Percentiles rank a stretch among this genome's conserved stretches.
Conservation (phyloP, 306 rosid genomes). For the Canavalia ensiformis region DNA sequence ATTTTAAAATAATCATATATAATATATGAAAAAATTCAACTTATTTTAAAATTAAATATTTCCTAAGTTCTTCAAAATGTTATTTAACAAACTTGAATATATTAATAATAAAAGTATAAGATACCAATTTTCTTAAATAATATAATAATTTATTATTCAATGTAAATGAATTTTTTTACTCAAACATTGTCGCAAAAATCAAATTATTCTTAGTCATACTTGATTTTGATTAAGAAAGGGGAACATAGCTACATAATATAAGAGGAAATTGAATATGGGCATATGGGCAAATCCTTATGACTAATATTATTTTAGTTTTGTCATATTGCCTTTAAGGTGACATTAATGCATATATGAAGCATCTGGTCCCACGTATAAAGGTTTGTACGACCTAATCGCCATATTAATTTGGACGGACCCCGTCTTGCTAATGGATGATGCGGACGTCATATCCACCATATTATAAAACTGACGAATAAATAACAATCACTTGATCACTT, state of each 20-base stretch:
- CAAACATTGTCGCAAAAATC: too few relatives aligned
- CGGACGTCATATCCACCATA: constrained; percentile 23
- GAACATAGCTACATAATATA: background rate
- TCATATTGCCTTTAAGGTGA: background rate
- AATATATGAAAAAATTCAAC: too few relatives aligned
- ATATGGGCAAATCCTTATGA: too few relatives aligned
- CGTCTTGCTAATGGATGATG: constrained; percentile 10
- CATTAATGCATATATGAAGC: constrained; percentile 17
- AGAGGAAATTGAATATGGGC: background rate
- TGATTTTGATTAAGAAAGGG: background rate
- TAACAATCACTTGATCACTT: background rate
- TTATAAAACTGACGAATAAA: background rate
- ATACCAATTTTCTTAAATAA: too few relatives aligned
- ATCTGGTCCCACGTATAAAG: constrained; percentile 41
- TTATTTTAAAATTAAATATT: too few relatives aligned
- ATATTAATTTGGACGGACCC: constrained; percentile 29
- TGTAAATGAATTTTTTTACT: too few relatives aligned
- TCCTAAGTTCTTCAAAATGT: too few relatives aligned
- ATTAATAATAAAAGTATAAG: too few relatives aligned
- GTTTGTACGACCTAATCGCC: background rate
- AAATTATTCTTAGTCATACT: too few relatives aligned
- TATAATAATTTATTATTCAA: too few relatives aligned
- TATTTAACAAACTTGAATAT: too few relatives aligned
- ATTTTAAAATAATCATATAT: too few relatives aligned
- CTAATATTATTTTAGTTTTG: background rate